Base-by-base conservation (phyloP, 1,284 basidiomycete genomes). In the Trametes pubescens region DNA sequence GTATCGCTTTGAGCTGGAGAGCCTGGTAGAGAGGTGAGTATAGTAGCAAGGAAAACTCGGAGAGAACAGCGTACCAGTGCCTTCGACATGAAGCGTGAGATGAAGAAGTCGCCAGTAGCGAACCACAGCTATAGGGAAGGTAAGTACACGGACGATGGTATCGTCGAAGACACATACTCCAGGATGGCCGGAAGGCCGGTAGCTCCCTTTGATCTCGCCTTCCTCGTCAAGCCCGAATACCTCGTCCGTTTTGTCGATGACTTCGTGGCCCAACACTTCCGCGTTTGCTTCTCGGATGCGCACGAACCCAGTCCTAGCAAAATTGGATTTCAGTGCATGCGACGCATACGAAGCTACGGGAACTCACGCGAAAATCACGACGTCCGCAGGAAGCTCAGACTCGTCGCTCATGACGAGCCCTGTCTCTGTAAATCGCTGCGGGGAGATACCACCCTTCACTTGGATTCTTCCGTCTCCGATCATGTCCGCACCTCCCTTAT, bases 201-300 rank as follows among this genome's bases (percentile, higher is more conserved):
- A 74, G 44, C 60, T 67, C 18, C 84, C 82, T 35, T 79, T 78
- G 16, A 65, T 58, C 72, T 90, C 86, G 1, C 86, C 85, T 65
- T 89, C 87, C 14, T 76, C 73, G 67, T 86, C 81, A 24, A 86
- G 69, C 0, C 85, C 84, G 85, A 84, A 89, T 16, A 88, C 75
- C 0, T 78, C 76, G 18, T 80, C 78, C 46, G 83, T 72, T 35
- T 78, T 77, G 18, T 81, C 76, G 3, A 79, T 81, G 8, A 85
- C 77, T 4, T 84, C 78, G n/a, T 84, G 79, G 0, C 82, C 82
- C 21, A 84, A 79, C 13, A 89, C 44, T 40, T 76, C 73, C 16
- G 77, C 72, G 34, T 65, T 68, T 10, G 52, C 22, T 7, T 69
- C 67, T 10, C 65, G 53, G 51, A 69, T 69, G 26, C 57, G 59